phyloP scores from a whole-genome alignment of 352 stramenopile genomes.

The Poterioochromonas sp. region DNA sequence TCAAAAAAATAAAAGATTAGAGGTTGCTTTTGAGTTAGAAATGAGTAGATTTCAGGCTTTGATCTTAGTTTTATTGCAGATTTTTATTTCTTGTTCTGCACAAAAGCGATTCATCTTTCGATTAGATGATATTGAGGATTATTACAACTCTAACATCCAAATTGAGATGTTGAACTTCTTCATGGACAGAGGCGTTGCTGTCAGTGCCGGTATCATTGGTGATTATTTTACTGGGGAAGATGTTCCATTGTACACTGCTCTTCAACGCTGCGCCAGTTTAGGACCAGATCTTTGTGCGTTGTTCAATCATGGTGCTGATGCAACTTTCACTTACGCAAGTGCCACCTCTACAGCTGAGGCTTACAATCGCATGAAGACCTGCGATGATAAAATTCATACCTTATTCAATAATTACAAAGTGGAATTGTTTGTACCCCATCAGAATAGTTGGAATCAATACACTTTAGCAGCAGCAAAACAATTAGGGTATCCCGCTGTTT shows the following conservation, averaged over 20 bases:
- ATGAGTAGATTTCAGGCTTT: too few relatives aligned
- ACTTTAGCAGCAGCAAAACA: not conserved
- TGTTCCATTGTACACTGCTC: not conserved
- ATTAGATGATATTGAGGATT: too few relatives aligned
- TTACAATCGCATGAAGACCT: not conserved
- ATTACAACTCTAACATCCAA: not conserved
- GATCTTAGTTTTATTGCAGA: too few relatives aligned
- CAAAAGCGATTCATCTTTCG: too few relatives aligned
- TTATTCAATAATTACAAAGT: not conserved
- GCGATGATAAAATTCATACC: not conserved
- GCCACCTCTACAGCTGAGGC: not conserved
- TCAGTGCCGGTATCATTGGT: not conserved
- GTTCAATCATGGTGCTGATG: not conserved
- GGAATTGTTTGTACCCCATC: not conserved
- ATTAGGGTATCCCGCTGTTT: not conserved
- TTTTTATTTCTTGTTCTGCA: too few relatives aligned
- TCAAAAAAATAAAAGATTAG: too few relatives aligned
- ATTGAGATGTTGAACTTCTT: not conserved
- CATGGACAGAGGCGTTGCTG: not conserved
- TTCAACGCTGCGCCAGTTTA: not conserved
- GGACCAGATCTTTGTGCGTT: not conserved
- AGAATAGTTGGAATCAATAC: constrained; percentile 3
- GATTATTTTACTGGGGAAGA: not conserved
- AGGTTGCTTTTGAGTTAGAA: too few relatives aligned
- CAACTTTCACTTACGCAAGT: not conserved